Conservation (phyloP, 495 filamentous ascomycete genomes). For the Neurospora cerealis region DNA sequence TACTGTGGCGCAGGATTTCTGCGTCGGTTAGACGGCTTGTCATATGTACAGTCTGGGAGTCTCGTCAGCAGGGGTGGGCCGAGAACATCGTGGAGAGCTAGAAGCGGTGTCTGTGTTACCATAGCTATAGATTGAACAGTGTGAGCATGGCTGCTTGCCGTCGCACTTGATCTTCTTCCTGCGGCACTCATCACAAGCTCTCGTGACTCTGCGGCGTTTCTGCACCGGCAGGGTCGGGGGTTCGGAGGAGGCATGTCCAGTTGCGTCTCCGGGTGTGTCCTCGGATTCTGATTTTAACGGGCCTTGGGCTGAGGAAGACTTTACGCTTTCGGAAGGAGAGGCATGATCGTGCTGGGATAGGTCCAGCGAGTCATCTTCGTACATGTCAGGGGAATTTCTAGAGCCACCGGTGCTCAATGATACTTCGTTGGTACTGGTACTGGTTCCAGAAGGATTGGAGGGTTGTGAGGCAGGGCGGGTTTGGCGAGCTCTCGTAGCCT, state of each 20-base stretch:
- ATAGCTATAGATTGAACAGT: slow-evolving; percentile 97
- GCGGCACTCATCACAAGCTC: slow-evolving; percentile 92
- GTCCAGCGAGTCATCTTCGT: slow-evolving; percentile 25
- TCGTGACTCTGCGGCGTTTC: slow-evolving; percentile 79
- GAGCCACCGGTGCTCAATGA: slow-evolving; percentile 6
- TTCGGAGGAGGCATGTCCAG: slow-evolving; percentile 11
- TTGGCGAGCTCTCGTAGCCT: slow-evolving; percentile 8
- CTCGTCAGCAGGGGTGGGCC: slow-evolving; percentile 22
- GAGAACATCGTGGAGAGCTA: neutral
- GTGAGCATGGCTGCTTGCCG: slow-evolving; percentile 94
- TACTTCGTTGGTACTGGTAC: slow-evolving; percentile 9
- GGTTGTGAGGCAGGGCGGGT: slow-evolving; percentile 16
- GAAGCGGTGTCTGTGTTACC: slow-evolving; percentile 46
- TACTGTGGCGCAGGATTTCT: slow-evolving; percentile 93
- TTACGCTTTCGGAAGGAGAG: slow-evolving; percentile 23
- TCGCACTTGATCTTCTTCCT: slow-evolving; percentile 99
- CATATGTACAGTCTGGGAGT: slow-evolving; percentile 82
- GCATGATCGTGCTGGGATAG: slow-evolving; percentile 21
- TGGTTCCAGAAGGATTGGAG: slow-evolving; percentile 11
- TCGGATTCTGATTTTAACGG: slow-evolving; percentile 20
- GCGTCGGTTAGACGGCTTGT: slow-evolving; percentile 91
- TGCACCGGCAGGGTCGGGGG: slow-evolving; percentile 51
- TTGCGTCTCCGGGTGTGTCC: slow-evolving; percentile 6
- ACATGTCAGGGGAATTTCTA: slow-evolving; percentile 20
- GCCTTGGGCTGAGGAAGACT: slow-evolving; percentile 7